Percentiles rank a stretch among this genome's conserved stretches.
phyloP scores from a whole-genome alignment of 2,329 filamentous ascomycete species.

The Diplodia seriata region DNA sequence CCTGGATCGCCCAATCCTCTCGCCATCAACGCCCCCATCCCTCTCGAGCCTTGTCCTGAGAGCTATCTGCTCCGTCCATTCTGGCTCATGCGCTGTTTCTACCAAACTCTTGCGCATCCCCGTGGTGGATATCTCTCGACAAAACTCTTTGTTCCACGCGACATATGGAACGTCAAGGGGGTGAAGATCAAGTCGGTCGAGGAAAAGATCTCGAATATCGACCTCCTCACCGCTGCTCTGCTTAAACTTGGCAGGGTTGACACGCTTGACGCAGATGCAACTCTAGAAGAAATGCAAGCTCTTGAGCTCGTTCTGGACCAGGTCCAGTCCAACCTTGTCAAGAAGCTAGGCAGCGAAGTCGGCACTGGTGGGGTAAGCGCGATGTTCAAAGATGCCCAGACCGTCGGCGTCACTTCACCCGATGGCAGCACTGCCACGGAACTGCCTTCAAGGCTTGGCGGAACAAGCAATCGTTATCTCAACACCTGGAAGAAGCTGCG shows the following conservation, averaged over 20 bases:
- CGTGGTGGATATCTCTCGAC: constrained; percentile 91
- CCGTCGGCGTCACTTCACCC: constrained; percentile 42
- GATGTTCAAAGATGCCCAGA: constrained; percentile 74
- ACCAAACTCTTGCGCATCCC: constrained; percentile 89
- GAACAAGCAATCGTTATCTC: constrained; percentile 70
- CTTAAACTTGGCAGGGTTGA: constrained; percentile 84
- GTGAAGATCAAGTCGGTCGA: constrained; percentile 92
- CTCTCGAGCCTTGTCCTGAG: constrained; percentile 89
- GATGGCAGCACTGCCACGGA: constrained; percentile 33
- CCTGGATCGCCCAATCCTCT: constrained; percentile 71
- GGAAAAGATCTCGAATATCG: constrained; percentile 92
- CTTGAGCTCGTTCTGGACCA: constrained; percentile 87
- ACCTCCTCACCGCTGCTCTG: constrained; percentile 86
- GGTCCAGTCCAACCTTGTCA: constrained; percentile 75
- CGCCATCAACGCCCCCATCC: constrained; percentile 71
- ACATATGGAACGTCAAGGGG: constrained; percentile 92
- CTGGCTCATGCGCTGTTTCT: constrained; percentile 95
- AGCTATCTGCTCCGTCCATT: constrained; percentile 91
- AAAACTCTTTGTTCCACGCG: constrained; percentile 87
- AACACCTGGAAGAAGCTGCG: constrained; percentile 90
- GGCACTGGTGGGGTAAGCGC: constrained; percentile 76
- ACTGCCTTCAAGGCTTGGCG: constrained; percentile 23
- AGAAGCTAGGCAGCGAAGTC: constrained; percentile 92
- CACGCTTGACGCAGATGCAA: constrained; percentile 86
- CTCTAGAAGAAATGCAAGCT: constrained; percentile 91